These are phyloP conservation scores for Raddia distichophylla DNA, from an alignment of 176 grass and related monocot genomes.

Conservation along the genomic window DNA sequence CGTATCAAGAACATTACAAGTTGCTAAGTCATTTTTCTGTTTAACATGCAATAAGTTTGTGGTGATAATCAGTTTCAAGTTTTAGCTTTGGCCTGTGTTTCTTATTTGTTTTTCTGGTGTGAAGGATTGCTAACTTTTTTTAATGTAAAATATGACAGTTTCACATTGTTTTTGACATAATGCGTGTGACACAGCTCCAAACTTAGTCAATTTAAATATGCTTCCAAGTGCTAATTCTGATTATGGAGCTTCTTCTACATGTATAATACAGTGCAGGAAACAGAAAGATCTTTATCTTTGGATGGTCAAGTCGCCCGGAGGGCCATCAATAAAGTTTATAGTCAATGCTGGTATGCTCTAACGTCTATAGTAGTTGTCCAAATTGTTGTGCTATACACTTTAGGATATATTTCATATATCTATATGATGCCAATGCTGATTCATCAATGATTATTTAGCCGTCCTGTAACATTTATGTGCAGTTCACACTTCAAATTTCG, in stretches of 20 bases:
- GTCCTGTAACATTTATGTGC: too few relatives aligned
- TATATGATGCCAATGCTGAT: too few relatives aligned
- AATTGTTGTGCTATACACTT: background rate
- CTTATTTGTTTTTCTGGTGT: background rate
- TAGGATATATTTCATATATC: background rate
- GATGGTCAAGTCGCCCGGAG: conserved; percentile 76
- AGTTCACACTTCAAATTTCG: too few relatives aligned
- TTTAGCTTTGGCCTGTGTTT: background rate
- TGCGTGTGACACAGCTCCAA: background rate
- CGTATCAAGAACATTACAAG: background rate
- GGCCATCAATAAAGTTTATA: conserved; percentile 89
- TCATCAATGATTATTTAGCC: too few relatives aligned
- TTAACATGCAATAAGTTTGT: background rate
- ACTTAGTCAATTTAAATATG: background rate
- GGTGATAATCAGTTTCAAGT: too few relatives aligned
- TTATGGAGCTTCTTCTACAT: conserved; percentile 27
- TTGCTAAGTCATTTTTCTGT: background rate
- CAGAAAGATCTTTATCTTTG: conserved; percentile 94
- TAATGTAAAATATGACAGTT: background rate
- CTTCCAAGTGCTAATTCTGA: background rate
- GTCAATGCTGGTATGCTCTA: conserved; percentile 74
- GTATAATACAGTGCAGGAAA: conserved; percentile 80
- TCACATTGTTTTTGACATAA: background rate
- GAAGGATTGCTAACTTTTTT: background rate
- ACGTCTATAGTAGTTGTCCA: conserved; percentile 1